Percentiles rank a stretch among this genome's conserved stretches.
phyloP scores from a whole-genome alignment of 805 yeast species.

The Starmerella asiatica region DNA sequence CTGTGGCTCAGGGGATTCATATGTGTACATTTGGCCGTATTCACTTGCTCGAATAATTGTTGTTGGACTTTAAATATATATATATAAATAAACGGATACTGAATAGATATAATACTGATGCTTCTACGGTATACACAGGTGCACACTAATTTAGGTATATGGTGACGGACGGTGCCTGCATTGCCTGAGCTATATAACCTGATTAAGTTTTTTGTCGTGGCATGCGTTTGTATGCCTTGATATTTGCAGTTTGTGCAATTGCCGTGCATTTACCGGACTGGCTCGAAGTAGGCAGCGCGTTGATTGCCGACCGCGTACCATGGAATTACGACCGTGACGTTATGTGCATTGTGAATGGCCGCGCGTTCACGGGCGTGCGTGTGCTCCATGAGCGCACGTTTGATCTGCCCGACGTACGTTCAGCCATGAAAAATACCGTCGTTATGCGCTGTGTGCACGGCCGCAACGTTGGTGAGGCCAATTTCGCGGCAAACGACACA shows the following conservation, averaged over 20 bases:
- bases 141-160: too few species aligned
- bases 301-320: not conserved
- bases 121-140: too few species aligned
- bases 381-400: slow-evolving; percentile 6
- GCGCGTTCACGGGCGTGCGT: slow-evolving; percentile 10
- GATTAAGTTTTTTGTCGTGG: too few species aligned
- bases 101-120: too few species aligned
- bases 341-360: slow-evolving; percentile 6
- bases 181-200: too few species aligned
- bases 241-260: not conserved
- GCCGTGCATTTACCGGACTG: not conserved
- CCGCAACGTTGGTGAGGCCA: not conserved
- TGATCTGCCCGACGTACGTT: not conserved
- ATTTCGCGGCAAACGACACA: not conserved
- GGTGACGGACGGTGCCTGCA: too few species aligned
- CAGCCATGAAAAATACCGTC: not conserved
- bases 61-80: too few species aligned
- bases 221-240: too few species aligned
- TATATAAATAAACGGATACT: too few species aligned
- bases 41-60: too few species aligned
- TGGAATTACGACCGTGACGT: slow-evolving; percentile 1
- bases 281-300: not conserved
- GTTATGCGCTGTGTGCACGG: slow-evolving; percentile 9
- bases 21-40: too few species aligned
- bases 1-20: too few species aligned